Percentiles rank a stretch among this genome's conserved stretches.
These are phyloP conservation scores for Leishmania major DNA, from an alignment of 208 protist species.

Conservation along the genomic window DNA sequence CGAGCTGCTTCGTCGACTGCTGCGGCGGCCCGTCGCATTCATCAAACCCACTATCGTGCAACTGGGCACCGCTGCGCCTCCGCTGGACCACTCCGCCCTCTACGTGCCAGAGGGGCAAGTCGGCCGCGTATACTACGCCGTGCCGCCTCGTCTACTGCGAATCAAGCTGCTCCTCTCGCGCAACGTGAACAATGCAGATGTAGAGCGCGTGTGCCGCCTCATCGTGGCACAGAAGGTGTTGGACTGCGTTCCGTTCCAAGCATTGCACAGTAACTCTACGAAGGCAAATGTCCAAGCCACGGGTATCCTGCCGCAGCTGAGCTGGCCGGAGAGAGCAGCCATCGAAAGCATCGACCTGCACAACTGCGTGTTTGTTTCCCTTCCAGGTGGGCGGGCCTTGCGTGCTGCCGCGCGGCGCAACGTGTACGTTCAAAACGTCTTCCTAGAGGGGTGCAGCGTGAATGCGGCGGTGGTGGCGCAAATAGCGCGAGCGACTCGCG, in stretches of 20 bases:
- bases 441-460: conserved; percentile 42
- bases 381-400: conserved; percentile 40
- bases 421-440: conserved; percentile 39
- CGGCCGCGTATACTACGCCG: conserved; percentile 16
- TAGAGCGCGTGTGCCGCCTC: conserved; percentile 24
- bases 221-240: conserved; percentile 23
- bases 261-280: background rate
- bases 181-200: conserved; percentile 29
- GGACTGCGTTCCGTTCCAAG: conserved; percentile 7
- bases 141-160: conserved; percentile 27
- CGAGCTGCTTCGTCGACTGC: conserved; percentile 27
- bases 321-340: conserved; percentile 29
- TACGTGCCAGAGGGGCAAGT: background rate
- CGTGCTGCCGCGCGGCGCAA: conserved; percentile 39
- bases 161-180: conserved; percentile 30
- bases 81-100: background rate
- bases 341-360: conserved; percentile 32
- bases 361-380: conserved; percentile 35
- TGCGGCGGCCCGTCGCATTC: conserved; percentile 13
- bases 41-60: conserved; percentile 13
- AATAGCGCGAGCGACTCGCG: conserved; percentile 22
- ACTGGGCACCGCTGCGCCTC: background rate
- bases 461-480: conserved; percentile 42
- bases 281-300: background rate
- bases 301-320: conserved; percentile 18